Base-by-base conservation (phyloP, 306 rosid genomes). In the Cucumis cinereus region DNA sequence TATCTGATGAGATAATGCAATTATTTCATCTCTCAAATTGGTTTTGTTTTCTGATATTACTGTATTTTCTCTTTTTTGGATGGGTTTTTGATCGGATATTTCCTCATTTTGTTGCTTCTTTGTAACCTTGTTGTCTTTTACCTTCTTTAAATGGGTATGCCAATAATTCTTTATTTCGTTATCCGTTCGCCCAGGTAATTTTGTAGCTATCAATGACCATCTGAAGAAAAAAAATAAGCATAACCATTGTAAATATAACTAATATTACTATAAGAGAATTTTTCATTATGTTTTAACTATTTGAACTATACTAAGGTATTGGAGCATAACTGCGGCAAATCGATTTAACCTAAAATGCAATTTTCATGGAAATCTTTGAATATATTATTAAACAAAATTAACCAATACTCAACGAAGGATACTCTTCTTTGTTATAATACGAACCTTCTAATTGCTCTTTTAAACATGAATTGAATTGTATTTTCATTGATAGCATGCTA, bases 81-180 rank as follows among this genome's bases (percentile, higher is more conserved):
- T 54, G 49, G 11, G 1, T 13, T 52, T 52, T 8, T 26, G 13
- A 11, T 71, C 26, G 8, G 16, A 28, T 16, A 7, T 54, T 52
- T 28, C 33, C 33, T 33, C 63, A 0, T 33, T 33, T 1, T 17
- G 50, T 30, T 36, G 77, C 47, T 74, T 55, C 72, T 70, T 71
- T 45, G 58, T 4, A 15, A 8, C 41, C 23, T 26, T 71, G 59
- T 0, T 24, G 0, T 3, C 0, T 50, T 16, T 49, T 2, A 26
- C 62, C 78, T 84, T 90, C 83, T 86, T 86, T 8, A 92, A 78
- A 79, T 79, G 82, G 54, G 90, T 92, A 57, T 90, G 89, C 93
- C 93, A 92, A 2, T 84, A 81, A 49, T 88, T 92, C 80, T 92
- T 90, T 50, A 92, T 81, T 55, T 88, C 90, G 36, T 90, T 90